phyloP scores from a whole-genome alignment of 2,329 filamentous ascomycete genomes.

The Diaporthe caulivora region DNA sequence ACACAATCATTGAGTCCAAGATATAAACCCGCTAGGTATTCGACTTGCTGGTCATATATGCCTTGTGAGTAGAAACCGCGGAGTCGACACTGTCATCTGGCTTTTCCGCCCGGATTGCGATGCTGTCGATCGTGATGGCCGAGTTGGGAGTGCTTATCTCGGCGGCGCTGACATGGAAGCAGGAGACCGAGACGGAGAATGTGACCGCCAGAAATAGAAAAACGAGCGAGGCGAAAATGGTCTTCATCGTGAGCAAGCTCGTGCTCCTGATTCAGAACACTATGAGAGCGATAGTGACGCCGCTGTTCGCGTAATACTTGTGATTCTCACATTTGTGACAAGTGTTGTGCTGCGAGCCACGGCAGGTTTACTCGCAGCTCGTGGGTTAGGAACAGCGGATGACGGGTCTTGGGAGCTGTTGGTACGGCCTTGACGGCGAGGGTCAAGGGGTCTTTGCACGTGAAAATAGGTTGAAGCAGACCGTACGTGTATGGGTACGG shows the following conservation, averaged over 20 bases:
- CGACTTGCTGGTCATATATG: not conserved
- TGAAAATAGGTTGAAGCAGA: no score
- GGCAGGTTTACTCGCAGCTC: not conserved
- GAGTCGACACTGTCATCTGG: not conserved
- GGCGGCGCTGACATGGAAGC: conserved; percentile 11
- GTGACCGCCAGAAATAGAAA: not conserved
- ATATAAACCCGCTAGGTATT: not conserved
- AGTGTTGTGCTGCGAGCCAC: not conserved
- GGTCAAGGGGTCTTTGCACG: no score
- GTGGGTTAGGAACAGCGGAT: not conserved
- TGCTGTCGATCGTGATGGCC: not conserved
- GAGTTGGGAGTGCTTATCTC: not conserved
- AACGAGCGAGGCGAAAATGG: not conserved
- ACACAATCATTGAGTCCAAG: no score
- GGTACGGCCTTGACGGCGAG: no score
- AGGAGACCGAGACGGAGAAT: not conserved
- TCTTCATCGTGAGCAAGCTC: not conserved
- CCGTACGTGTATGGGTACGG: no score
- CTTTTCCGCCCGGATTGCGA: not conserved
- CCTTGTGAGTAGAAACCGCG: not conserved
- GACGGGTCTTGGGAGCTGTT: conserved; percentile 21
- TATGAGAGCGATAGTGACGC: no score
- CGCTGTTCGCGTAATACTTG: no score
- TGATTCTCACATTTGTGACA: no score
- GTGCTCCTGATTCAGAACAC: no score